Evolutionary conservation across 177 flowering plant species (phyloP), one percentile per base, ranked within the genome.

Genomic region (Vitis hybrid): DNA sequence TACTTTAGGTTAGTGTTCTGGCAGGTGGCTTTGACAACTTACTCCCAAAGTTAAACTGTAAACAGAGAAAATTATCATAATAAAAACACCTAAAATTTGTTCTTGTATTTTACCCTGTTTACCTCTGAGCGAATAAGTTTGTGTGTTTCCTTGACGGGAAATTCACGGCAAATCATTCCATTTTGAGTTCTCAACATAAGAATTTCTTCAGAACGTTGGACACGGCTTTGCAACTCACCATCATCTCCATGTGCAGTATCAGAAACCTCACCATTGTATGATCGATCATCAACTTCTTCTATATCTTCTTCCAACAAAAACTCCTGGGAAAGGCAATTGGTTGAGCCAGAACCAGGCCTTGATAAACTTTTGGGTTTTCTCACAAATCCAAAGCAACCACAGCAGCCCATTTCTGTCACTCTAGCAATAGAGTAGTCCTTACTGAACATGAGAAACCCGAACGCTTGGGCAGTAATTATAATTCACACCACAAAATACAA

Each of bases 81-180:
- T 4, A 57, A 19, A n/a, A 57, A 57, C 9, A 57, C 46, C 46
- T 7, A 40, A 40, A 40, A 40, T 7, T 40, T 40, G 46, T 40
- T 40, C 46, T 40, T 48, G 35, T 9, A 58, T 52, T 13, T 15
- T 52, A 11, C 9, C 61, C 58, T 4, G 24, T 52, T 82, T 76
- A 93, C 99, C 95, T 96, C 97, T 58, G 91, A 52, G 49, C 95
- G 97, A 35, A 85, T 70, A 65, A 89, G 70, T 64, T 64, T 78
- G 70, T 77, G 69, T 14, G 97, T 92, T 72, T 89, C 97, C 79
- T 89, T 93, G 30, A 93, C 99, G 46, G 93, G 97, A 76, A 79
- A 70, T 71, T 88, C 90, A 82, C 98, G 81, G 80, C 99, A 96
- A 71, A 90, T 82, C 77, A 83, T 63, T 64, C 92, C 97, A 86